Percentiles rank a stretch among this genome's conserved stretches.
Evolutionary conservation across 805 yeast genomes (phyloP).

Genomic region (Starmerella vaccinii): DNA sequence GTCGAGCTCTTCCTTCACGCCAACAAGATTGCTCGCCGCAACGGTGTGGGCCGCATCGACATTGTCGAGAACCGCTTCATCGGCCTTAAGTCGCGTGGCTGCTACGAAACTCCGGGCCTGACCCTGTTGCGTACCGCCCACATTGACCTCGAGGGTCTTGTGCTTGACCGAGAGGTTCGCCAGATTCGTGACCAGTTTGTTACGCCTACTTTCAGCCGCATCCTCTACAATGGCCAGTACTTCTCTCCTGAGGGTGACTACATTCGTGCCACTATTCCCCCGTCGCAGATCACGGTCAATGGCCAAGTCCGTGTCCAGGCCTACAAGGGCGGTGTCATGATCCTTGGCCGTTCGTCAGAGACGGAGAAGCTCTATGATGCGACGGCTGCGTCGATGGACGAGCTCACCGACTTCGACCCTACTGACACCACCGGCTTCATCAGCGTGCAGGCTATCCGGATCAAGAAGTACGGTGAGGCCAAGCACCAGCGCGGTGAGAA

Average conservation of each 20-base stretch:
- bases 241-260: constrained; percentile 98
- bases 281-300: constrained; percentile 90
- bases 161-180: constrained; percentile 95
- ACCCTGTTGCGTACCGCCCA: constrained; percentile 89
- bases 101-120: constrained; percentile 98
- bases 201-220: constrained; percentile 79
- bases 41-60: constrained; percentile 99
- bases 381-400: constrained; percentile 98
- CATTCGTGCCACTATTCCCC: constrained; percentile 65
- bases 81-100: constrained; percentile 97
- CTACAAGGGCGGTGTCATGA: constrained; percentile 77
- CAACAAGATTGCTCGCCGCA: constrained; percentile 92
- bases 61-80: constrained; percentile 98
- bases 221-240: constrained; percentile 94
- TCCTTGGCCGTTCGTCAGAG: constrained; percentile 88
- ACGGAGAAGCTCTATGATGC: constrained; percentile 97
- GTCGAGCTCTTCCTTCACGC: constrained; percentile 88
- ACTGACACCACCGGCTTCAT: constrained; percentile 96
- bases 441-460: constrained; percentile 95
- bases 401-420: constrained; percentile 94
- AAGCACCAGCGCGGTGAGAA: constrained; percentile 66
- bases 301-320: constrained; percentile 90
- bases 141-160: constrained; percentile 93
- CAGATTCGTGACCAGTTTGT: constrained; percentile 94
- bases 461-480: constrained; percentile 94